Evolutionary conservation across 2,329 filamentous ascomycete genomes (phyloP), one percentile per base, ranked within the genome.

Genomic region (Grosmannia huntii): DNA sequence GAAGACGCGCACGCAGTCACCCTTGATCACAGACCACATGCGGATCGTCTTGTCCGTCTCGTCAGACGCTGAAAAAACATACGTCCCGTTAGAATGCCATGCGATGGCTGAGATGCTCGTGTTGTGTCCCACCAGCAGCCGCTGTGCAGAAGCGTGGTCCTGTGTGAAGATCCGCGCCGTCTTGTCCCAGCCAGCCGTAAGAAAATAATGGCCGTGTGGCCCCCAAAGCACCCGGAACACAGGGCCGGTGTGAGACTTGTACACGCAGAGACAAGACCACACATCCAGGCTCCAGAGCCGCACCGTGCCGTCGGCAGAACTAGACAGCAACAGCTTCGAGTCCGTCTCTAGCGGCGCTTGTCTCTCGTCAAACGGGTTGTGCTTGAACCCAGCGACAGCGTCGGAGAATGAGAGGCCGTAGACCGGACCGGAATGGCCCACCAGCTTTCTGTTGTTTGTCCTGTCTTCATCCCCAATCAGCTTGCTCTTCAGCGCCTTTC

Each of bases 1-100:
- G 68, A 97, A 96, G 66, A 97, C 83, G 28, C 94, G 87, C 5
- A 96, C 89, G 41, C 90, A 90, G 61, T 86, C 85, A 31, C 94
- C 94, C 10, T 87, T 92, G 12, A 84, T 81, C n/a, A 96, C 82
- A 11, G 90, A 86, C 94, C 94, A 99, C 92, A 99, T 97, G 33
- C 94, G 86, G 38, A 97, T 89, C 0, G 90, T 94, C 70, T 92
- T 92, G 71, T 99, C 83, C 7, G 78, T 81, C 67, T 85, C 91
- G 64, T 88, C 88, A 14, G 90, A 95, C 4, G 88, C 90, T 0
- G 94, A 96, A 71, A 99, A 96, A 51, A 96, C 76, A 66, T 97
- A 99, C 6, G 87, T 83, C 21, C 89, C 90, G 68, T 99, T 99
- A 0, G 92, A 90, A 66, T 99, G 94, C 84, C 94, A 99, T 16